Conservation (phyloP, 805 yeast species). For the Cyberlindnera bimundalis region DNA sequence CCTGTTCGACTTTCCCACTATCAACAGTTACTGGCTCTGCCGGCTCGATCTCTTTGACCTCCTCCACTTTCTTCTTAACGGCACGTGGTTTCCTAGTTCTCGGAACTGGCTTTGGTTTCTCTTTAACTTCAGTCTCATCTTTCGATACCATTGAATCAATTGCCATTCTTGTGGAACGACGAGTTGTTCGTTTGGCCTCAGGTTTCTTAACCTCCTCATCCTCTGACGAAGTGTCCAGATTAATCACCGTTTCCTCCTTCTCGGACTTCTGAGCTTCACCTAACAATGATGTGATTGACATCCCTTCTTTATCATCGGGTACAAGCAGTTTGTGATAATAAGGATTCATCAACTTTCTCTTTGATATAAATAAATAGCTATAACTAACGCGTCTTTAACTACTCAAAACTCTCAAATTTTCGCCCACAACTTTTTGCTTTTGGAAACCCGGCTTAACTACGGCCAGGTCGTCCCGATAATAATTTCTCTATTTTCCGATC, state of each 20-base stretch:
- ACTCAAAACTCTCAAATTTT: background rate
- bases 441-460: conserved; percentile 11
- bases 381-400: too few relatives aligned
- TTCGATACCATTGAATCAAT: conserved; percentile 9
- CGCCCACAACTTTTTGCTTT: too few relatives aligned
- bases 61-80: conserved; percentile 2
- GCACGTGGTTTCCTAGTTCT: conserved; percentile 4
- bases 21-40: background rate
- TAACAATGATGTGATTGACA: conserved; percentile 16
- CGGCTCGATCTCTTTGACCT: background rate
- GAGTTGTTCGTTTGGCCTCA: conserved; percentile 5
- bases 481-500: too few relatives aligned
- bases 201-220: conserved; percentile 1
- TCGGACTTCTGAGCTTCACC: background rate
- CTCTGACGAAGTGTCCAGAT: background rate
- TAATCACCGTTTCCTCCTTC: background rate
- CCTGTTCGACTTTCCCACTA: too few relatives aligned
- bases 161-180: conserved; percentile 12
- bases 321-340: too few relatives aligned
- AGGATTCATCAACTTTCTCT: too few relatives aligned
- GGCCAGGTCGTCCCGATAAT: conserved; percentile 8
- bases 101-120: background rate
- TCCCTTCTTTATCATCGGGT: conserved; percentile 6
- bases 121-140: background rate
- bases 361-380: too few relatives aligned